Evolutionary conservation across 106 monocot species (phyloP).

Genomic region (Acanthochlamys bracteata): DNA sequence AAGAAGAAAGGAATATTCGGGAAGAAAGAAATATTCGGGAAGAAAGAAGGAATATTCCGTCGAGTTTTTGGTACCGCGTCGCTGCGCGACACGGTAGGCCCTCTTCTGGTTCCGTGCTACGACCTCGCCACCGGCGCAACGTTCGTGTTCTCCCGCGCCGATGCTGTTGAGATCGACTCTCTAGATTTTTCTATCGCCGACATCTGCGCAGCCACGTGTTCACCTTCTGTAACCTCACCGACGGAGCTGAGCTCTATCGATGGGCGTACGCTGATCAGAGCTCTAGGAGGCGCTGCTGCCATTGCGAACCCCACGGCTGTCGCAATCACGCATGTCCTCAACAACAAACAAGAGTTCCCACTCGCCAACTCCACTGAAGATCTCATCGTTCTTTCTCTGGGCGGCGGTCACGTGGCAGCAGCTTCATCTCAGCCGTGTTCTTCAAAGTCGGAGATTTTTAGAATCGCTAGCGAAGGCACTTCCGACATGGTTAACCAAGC

Average conservation of each 20-base stretch:
- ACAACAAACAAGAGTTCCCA: constrained; percentile 88
- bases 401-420: constrained; percentile 20
- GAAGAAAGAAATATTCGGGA: constrained; percentile 7
- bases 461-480: constrained; percentile 55
- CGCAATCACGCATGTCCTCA: constrained; percentile 87
- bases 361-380: constrained; percentile 51
- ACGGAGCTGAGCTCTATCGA: constrained; percentile 22
- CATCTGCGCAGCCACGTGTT: constrained; percentile 53
- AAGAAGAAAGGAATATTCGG: background rate
- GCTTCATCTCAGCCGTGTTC: constrained; percentile 3
- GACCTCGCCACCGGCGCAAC: constrained; percentile 56
- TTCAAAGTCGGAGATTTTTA: constrained; percentile 21
- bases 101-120: constrained; percentile 81
- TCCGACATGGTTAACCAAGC: constrained; percentile 80
- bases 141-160: constrained; percentile 84
- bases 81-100: constrained; percentile 57
- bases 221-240: constrained; percentile 1
- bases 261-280: constrained; percentile 21
- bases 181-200: constrained; percentile 58
- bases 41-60: constrained; percentile 5
- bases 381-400: constrained; percentile 64
- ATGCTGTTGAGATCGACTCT: constrained; percentile 53
- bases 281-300: constrained; percentile 34
- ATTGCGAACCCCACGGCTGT: constrained; percentile 74
- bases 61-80: constrained; percentile 43